Evolutionary conservation across 805 yeast genomes (phyloP).

Genomic region (Deakozyma indianensis): DNA sequence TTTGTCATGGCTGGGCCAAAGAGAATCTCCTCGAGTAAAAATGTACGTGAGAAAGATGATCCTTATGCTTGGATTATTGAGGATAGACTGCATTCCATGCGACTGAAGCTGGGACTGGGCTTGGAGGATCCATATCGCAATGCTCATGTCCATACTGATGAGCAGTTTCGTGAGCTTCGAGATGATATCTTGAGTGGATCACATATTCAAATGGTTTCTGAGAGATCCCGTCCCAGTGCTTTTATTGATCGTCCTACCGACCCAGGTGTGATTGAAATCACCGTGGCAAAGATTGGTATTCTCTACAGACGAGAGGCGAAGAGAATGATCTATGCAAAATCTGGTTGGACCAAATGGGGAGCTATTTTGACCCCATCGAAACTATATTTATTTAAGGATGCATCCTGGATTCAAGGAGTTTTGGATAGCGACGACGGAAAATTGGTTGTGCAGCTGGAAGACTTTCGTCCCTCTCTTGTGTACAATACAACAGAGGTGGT

Average conservation of each 20-base stretch:
- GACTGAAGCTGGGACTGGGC: slow-evolving; percentile 19
- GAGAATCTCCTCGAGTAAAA: slow-evolving; percentile 10
- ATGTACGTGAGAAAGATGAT: slow-evolving; percentile 12
- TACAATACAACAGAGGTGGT: slow-evolving; percentile 26
- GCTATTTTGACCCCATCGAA: slow-evolving; percentile 27
- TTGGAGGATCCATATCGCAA: slow-evolving; percentile 18
- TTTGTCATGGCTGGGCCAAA: slow-evolving; percentile 9
- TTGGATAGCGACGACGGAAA: slow-evolving; percentile 8
- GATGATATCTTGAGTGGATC: slow-evolving; percentile 18
- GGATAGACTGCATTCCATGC: slow-evolving; percentile 18
- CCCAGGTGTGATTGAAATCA: slow-evolving; percentile 25
- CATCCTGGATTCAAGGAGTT: slow-evolving; percentile 20
- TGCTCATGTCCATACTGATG: slow-evolving; percentile 10
- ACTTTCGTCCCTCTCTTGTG: slow-evolving; percentile 23
- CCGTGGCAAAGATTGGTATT: slow-evolving; percentile 25
- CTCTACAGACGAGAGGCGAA: slow-evolving; percentile 22
- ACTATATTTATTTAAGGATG: slow-evolving; percentile 26
- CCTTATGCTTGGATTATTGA: slow-evolving; percentile 25
- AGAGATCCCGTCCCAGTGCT: slow-evolving; percentile 25
- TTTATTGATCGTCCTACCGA: slow-evolving; percentile 9
- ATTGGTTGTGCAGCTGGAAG: slow-evolving; percentile 19
- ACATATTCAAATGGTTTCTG: slow-evolving; percentile 22
- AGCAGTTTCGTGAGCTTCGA: slow-evolving; percentile 14
- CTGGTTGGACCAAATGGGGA: slow-evolving; percentile 27
- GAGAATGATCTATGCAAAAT: slow-evolving; percentile 17